Evolutionary conservation across 1,284 basidiomycete genomes (phyloP), one percentile per base, ranked within the genome.

Genomic region (Thecaphora frezii): DNA sequence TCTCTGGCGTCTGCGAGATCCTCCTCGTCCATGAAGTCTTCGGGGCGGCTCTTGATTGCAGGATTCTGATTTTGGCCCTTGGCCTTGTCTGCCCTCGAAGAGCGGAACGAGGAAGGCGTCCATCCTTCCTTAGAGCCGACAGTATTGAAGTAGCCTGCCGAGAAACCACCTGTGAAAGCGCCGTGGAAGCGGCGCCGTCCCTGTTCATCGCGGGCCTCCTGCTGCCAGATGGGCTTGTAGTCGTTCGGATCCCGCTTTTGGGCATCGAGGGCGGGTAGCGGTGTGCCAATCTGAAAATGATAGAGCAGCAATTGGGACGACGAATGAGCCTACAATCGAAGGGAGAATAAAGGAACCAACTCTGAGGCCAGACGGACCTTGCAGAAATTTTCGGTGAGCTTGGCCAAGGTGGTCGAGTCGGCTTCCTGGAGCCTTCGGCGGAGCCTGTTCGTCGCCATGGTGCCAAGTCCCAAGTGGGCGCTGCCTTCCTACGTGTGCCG

Each of bases 1-100:
- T 90, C 89, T 38, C 84, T 85, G 58, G 89, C 79, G 61, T 90
- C 90, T 37, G 87, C 86, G n/a, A 94, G 81, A 79, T 97, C 94
- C 81, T 98, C 96, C 42, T 97, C 94, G 80, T 98, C 94, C 94
- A 98, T 98, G 79, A 92, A 97, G 78, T 97, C 94, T 77, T 97
- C 91, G 0, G 89, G 87, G 13, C 85, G 59, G 26, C 48, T 51
- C 30, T 54, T 84, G 62, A 84, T 38, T 79, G 72, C 87, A 87
- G 24, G 90, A 13, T 46, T 30, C n/a, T 42, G 43, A 23, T 28
- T 25, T 39, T 30, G 38, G 23, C 47, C 56, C 1, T 30, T 47
- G 2, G n/a, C 38, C 36, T 56, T 61, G 42, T 58, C 51, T 12
- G 53, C 47, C 3, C 90, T 87, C 79, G 67, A 72, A 13, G 69